Conservation (phyloP, 768 basidiomycete genomes). For the Suillus hirtellus region DNA sequence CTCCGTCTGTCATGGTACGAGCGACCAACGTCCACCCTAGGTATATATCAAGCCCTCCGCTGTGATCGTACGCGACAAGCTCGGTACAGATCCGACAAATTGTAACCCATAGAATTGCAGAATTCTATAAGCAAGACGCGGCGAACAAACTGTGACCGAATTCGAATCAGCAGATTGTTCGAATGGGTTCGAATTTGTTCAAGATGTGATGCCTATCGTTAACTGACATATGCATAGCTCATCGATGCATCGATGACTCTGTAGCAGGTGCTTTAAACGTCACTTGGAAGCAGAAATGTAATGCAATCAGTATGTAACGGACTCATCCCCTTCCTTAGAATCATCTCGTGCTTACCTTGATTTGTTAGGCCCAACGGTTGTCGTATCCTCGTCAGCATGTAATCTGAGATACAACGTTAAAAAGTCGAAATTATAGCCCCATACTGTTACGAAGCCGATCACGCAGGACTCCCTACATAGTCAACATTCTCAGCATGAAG, state of each 20-base stretch:
- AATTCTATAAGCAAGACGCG: not conserved
- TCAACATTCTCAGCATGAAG: not conserved
- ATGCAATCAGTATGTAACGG: not conserved
- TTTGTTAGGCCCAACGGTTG: not conserved
- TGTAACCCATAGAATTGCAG: not conserved
- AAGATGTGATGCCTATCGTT: not conserved
- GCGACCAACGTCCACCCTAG: constrained; percentile 33
- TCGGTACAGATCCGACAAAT: constrained; percentile 58
- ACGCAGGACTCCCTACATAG: not conserved
- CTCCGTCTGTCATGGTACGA: constrained; percentile 1
- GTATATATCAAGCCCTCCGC: constrained; percentile 53
- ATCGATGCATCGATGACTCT: not conserved
- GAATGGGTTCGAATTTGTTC: not conserved
- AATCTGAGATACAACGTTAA: not conserved
- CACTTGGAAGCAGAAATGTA: not conserved
- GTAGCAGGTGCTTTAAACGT: not conserved
- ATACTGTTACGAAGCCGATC: not conserved
- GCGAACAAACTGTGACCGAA: not conserved
- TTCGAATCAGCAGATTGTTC: not conserved
- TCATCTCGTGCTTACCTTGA: not conserved
- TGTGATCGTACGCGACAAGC: constrained; percentile 42
- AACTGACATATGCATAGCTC: not conserved
- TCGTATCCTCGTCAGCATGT: not conserved
- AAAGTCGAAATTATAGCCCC: not conserved
- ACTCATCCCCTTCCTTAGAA: not conserved